Percentiles rank a stretch among this genome's conserved stretches.
Evolutionary conservation across 768 basidiomycete species (phyloP).

Genomic region (Serendipita sp.): DNA sequence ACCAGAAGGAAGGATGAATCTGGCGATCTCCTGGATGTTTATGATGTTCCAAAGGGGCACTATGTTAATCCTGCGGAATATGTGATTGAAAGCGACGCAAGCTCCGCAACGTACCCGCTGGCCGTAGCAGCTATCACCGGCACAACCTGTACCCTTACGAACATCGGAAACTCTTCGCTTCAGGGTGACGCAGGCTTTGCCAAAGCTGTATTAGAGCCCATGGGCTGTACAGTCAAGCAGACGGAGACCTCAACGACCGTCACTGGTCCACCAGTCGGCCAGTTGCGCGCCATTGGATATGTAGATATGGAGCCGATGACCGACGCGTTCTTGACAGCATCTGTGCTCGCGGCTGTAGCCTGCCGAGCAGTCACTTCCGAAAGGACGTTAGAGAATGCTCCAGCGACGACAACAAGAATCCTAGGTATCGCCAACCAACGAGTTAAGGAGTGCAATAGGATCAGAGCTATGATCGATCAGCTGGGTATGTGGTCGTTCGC

Average conservation of each 20-base stretch:
- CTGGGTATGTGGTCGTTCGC: slow-evolving; percentile 37
- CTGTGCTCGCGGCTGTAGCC: slow-evolving; percentile 77
- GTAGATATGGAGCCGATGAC: slow-evolving; percentile 99
- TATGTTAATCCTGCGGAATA: slow-evolving; percentile 71
- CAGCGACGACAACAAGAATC: slow-evolving; percentile 48
- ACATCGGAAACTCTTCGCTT: slow-evolving; percentile 77
- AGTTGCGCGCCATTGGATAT: slow-evolving; percentile 65
- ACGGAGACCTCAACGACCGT: slow-evolving; percentile 83
- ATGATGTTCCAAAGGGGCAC: slow-evolving; percentile 61
- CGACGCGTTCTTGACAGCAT: slow-evolving; percentile 94
- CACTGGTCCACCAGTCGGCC: slow-evolving; percentile 67
- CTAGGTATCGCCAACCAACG: slow-evolving; percentile 93
- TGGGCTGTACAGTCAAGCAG: slow-evolving; percentile 88
- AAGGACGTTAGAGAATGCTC: slow-evolving; percentile 25
- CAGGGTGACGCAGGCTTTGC: slow-evolving; percentile 98
- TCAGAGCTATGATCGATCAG: slow-evolving; percentile 91
- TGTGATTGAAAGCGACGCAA: slow-evolving; percentile 89
- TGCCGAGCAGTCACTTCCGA: slow-evolving; percentile 23
- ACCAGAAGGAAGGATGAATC: slow-evolving; percentile 45
- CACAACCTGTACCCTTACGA: slow-evolving; percentile 83
- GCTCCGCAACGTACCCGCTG: slow-evolving; percentile 89
- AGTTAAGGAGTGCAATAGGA: slow-evolving; percentile 96
- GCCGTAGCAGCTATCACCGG: slow-evolving; percentile 96
- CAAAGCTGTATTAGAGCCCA: slow-evolving; percentile 76
- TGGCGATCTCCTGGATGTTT: slow-evolving; percentile 56